Percentiles rank a stretch among this genome's conserved stretches.
Conservation (phyloP, 164 flowering plant species). For the Litsea cubeba region DNA sequence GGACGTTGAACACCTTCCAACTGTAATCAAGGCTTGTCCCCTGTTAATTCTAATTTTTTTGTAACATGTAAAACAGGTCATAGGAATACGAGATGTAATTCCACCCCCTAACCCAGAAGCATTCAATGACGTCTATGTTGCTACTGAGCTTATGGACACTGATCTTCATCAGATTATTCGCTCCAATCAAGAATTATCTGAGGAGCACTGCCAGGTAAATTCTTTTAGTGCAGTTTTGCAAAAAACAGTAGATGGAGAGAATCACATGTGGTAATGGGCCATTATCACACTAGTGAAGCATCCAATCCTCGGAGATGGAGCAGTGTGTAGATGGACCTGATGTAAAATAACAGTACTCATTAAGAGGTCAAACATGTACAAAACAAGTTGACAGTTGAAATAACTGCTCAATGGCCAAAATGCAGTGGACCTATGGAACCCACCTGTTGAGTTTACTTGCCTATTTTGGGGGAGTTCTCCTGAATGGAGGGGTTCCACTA, state of each 20-base stretch:
- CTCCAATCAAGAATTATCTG: constrained; percentile 82
- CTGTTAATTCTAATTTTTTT: background rate
- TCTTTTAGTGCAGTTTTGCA: background rate
- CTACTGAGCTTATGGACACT: constrained; percentile 91
- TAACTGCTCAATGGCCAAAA: background rate
- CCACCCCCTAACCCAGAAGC: constrained; percentile 82
- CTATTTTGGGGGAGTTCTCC: background rate
- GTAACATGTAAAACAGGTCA: constrained; percentile 41
- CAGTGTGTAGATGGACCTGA: background rate
- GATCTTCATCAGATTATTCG: constrained; percentile 95
- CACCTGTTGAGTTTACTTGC: background rate
- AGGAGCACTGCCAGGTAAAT: constrained; percentile 88
- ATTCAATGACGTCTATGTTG: constrained; percentile 82
- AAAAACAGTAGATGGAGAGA: background rate
- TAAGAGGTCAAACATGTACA: too few relatives aligned
- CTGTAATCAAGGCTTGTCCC: too few relatives aligned
- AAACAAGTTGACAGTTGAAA: background rate
- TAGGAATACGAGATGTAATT: constrained; percentile 71
- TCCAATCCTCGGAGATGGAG: background rate
- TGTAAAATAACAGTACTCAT: too few relatives aligned
- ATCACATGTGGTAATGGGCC: background rate
- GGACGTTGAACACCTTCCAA: too few relatives aligned
- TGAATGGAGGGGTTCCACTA: background rate
- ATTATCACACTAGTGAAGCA: background rate
- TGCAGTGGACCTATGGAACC: background rate